Percentiles rank a stretch among this genome's conserved stretches.
phyloP scores from a whole-genome alignment of 352 stramenopile species.

The Globisporangium heterothallicum region DNA sequence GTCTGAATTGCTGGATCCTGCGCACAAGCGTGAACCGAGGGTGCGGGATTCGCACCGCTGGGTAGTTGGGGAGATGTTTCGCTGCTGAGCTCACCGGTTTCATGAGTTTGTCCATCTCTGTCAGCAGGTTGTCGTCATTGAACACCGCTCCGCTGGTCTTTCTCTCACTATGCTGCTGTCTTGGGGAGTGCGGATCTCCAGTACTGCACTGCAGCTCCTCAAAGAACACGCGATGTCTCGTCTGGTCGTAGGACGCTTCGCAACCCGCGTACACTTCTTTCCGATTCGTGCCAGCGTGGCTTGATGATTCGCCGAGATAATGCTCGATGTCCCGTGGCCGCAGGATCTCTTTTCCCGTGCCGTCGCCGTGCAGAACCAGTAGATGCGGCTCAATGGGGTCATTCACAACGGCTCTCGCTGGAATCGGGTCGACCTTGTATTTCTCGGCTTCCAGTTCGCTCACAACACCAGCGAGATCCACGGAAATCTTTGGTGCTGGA shows the following conservation, averaged over 20 bases:
- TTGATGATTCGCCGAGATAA: slow-evolving; percentile 15
- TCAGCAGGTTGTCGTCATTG: slow-evolving; percentile 29
- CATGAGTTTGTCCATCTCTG: slow-evolving; percentile 31
- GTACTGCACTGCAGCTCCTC: slow-evolving; percentile 2
- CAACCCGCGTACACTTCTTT: not conserved
- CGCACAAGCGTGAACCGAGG: slow-evolving; percentile 44
- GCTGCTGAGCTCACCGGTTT: slow-evolving; percentile 37
- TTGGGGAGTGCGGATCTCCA: not conserved
- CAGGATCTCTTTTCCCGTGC: slow-evolving; percentile 55
- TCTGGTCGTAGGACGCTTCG: slow-evolving; percentile 8
- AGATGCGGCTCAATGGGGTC: slow-evolving; percentile 69
- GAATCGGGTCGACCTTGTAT: slow-evolving; percentile 47
- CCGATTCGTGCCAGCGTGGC: not conserved
- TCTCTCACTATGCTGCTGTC: too few species aligned
- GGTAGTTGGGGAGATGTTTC: slow-evolving; percentile 29
- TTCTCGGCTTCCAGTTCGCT: slow-evolving; percentile 39
- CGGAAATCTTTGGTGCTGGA: slow-evolving; percentile 16
- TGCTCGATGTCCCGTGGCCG: slow-evolving; percentile 38
- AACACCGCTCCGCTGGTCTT: slow-evolving; percentile 31
- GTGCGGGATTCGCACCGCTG: not conserved
- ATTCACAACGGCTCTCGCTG: slow-evolving; percentile 59
- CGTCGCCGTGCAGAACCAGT: slow-evolving; percentile 71
- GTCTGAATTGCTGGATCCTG: slow-evolving; percentile 37
- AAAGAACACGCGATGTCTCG: slow-evolving; percentile 8
- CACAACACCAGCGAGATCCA: slow-evolving; percentile 61